A percentile compares a stretch with the other conserved stretches of the same genome.
Conservation (phyloP, 1,139 yeast genomes). For the Torulaspora globosa region DNA sequence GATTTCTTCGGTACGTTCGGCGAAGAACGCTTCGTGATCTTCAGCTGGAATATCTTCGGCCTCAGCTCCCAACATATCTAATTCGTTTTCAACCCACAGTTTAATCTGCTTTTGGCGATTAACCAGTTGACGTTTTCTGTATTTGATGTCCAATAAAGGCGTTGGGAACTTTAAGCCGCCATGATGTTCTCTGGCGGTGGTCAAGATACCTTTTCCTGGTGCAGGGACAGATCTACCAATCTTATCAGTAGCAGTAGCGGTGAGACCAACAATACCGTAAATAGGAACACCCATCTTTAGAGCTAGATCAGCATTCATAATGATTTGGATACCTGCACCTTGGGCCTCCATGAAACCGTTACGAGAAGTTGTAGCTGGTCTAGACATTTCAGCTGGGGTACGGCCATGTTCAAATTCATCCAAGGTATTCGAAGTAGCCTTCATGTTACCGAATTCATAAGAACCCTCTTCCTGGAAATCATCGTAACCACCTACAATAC, state of each 20-base stretch:
- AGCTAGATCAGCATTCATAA: conserved; percentile 94
- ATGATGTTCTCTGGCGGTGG: conserved; percentile 93
- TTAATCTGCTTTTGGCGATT: conserved; percentile 74
- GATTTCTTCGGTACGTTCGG: conserved; percentile 85
- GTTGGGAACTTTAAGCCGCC: conserved; percentile 78
- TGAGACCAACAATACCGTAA: conserved; percentile 88
- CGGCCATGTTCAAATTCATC: conserved; percentile 93
- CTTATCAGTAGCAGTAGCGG: conserved; percentile 97
- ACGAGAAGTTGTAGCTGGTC: conserved; percentile 96
- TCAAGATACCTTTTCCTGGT: conserved; percentile 98
- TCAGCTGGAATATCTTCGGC: conserved; percentile 53
- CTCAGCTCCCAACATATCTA: conserved; percentile 66
- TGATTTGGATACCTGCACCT: conserved; percentile 97
- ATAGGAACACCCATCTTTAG: conserved; percentile 98
- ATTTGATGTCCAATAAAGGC: conserved; percentile 80
- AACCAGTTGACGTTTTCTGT: conserved; percentile 89
- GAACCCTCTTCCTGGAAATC: conserved; percentile 99
- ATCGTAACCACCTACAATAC: conserved; percentile 97
- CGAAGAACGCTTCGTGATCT: conserved; percentile 50
- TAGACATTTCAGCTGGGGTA: conserved; percentile 96
- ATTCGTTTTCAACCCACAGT: conserved; percentile 80
- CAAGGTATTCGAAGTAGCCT: conserved; percentile 87
- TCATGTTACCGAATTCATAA: conserved; percentile 96
- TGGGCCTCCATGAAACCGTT: conserved; percentile 99
- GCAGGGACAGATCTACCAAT: conserved; percentile 99